Conservation (phyloP, 768 basidiomycete genomes). For the Boletus huronensis region DNA sequence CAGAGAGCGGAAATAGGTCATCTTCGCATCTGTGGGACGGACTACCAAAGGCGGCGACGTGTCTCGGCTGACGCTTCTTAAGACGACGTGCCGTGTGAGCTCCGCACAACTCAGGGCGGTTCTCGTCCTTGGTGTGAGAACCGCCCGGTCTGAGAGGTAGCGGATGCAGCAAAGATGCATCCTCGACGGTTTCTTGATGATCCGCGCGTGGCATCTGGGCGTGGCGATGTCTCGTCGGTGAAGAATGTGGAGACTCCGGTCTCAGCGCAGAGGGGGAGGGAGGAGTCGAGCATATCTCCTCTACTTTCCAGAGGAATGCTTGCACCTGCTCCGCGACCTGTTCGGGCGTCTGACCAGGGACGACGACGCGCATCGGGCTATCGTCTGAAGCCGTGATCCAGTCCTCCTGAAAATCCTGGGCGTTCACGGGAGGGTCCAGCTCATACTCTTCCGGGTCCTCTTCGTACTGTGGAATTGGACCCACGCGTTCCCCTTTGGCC, state of each 20-base stretch:
- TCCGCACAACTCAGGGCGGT: neutral
- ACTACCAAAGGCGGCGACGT: neutral
- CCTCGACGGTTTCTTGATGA: neutral
- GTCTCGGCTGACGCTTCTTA: conserved; percentile 10
- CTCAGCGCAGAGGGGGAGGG: neutral
- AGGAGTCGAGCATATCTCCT: conserved; percentile 9
- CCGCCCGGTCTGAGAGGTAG: neutral
- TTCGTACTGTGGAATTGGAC: conserved; percentile 31
- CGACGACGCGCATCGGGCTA: conserved; percentile 34
- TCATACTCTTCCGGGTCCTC: conserved; percentile 33
- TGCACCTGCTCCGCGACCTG: conserved; percentile 22
- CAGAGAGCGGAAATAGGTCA: conserved; percentile 17
- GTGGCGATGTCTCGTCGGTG: neutral
- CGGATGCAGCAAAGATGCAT: neutral
- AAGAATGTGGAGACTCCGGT: neutral
- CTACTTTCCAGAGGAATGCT: conserved; percentile 19
- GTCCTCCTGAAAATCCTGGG: conserved; percentile 31
- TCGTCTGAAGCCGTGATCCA: conserved; percentile 37
- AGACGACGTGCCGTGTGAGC: conserved; percentile 1
- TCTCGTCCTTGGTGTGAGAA: conserved; percentile 12
- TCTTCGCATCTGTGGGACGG: conserved; percentile 18
- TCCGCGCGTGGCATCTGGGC: neutral
- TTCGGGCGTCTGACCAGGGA: conserved; percentile 34
- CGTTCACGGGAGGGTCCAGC: conserved; percentile 31
- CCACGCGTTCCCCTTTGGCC: conserved; percentile 25